These are phyloP conservation scores for Arabidopsis arenosa DNA, from an alignment of 345 rosid genomes.

Conservation along the genomic window DNA sequence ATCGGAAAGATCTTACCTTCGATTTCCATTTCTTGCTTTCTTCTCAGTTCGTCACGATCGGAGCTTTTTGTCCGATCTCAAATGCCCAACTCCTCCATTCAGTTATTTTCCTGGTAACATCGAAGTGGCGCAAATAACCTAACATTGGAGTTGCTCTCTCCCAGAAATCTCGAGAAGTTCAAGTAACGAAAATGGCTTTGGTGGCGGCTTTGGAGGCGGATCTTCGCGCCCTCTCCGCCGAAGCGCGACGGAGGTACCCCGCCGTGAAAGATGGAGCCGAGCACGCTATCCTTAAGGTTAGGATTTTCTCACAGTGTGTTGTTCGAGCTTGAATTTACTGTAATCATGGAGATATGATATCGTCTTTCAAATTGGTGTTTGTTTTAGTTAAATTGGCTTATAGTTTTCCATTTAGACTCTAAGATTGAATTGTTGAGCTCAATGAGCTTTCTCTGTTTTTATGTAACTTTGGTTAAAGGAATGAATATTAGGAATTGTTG, in stretches of 20 bases:
- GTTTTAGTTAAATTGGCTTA: constrained; percentile 10
- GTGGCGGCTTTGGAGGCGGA: constrained; percentile 95
- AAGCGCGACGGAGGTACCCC: constrained; percentile 95
- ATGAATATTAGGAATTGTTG: neutral
- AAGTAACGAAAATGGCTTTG: constrained; percentile 67
- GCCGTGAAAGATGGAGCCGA: constrained; percentile 95
- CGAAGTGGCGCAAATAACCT: constrained; percentile 24
- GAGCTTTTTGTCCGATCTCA: constrained; percentile 44
- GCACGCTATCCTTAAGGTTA: constrained; percentile 90
- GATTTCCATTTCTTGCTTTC: constrained; percentile 18
- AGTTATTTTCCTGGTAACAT: neutral
- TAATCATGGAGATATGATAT: constrained; percentile 23
- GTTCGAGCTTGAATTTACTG: constrained; percentile 26
- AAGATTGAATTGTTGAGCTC: neutral
- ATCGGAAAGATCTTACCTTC: constrained; percentile 24
- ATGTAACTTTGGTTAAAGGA: neutral
- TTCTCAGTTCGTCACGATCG: constrained; percentile 31
- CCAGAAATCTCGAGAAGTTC: constrained; percentile 28
- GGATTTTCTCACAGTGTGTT: neutral
- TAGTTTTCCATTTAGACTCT: neutral
- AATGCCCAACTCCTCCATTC: constrained; percentile 26
- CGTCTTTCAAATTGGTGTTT: constrained; percentile 8
- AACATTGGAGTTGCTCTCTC: constrained; percentile 26
- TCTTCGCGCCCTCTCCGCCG: constrained; percentile 96
- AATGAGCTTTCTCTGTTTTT: constrained; percentile 18